phyloP scores from a whole-genome alignment of 73 alveolate genomes.

The Stentor coeruleus region DNA sequence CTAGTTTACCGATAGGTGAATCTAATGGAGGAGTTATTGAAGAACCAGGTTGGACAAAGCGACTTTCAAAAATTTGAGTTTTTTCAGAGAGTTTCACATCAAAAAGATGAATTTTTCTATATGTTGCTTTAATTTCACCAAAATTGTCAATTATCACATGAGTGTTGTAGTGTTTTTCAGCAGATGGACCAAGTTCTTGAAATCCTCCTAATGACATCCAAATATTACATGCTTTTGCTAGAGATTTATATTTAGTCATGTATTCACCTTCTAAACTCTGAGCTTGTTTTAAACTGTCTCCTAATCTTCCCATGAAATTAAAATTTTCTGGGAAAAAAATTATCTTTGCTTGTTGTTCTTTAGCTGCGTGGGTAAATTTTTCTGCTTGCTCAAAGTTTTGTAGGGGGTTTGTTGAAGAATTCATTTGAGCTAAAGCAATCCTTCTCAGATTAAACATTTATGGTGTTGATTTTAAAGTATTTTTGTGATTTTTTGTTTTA shows the following conservation, averaged over 20 bases:
- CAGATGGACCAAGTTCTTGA: slow-evolving; percentile 42
- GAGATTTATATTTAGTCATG: slow-evolving; percentile 50
- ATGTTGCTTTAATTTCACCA: slow-evolving; percentile 61
- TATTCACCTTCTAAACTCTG: slow-evolving; percentile 57
- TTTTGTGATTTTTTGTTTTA: too few species aligned
- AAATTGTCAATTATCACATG: slow-evolving; percentile 60
- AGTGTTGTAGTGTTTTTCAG: slow-evolving; percentile 52
- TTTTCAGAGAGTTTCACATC: slow-evolving; percentile 58
- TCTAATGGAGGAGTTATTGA: slow-evolving; percentile 45
- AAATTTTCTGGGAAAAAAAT: slow-evolving; percentile 63
- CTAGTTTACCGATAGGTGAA: slow-evolving; percentile 76
- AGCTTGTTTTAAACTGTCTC: slow-evolving; percentile 51
- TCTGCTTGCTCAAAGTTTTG: slow-evolving; percentile 29
- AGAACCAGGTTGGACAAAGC: slow-evolving; percentile 49
- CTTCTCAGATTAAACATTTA: background rate
- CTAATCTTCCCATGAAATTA: slow-evolving; percentile 43
- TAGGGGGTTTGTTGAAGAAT: slow-evolving; percentile 41
- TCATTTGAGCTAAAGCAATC: slow-evolving; percentile 55
- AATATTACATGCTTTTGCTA: slow-evolving; percentile 55
- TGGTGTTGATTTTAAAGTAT: too few species aligned
- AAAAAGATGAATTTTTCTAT: slow-evolving; percentile 72
- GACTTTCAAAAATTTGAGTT: slow-evolving; percentile 51
- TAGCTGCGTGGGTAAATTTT: slow-evolving; percentile 40
- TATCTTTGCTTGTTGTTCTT: slow-evolving; percentile 52
- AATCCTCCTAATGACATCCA: slow-evolving; percentile 83